Evolutionary conservation across 176 grass and related monocot species (phyloP), one percentile per base, ranked within the genome.

Genomic region (Urochloa ruziziensis): DNA sequence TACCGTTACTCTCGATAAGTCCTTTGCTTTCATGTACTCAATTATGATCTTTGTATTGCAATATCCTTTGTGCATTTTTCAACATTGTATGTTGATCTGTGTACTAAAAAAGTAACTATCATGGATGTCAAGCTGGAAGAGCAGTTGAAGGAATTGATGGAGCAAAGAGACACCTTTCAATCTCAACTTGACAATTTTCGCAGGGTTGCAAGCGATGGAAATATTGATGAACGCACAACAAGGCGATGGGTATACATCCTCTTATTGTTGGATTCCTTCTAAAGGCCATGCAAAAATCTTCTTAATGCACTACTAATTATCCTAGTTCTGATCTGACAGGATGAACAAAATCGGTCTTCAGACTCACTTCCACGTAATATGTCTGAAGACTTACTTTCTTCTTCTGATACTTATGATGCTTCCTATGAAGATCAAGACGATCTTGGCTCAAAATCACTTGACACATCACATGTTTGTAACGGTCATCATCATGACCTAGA

Each of bases 131-230:
- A 98, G 93, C 79, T 98, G 61, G 96, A 98, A 78, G 77, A 84
- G 34, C 93, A 98, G 48, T 58, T 98, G 67, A 94, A 80, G 73
- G 87, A 91, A 53, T 73, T 98, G 72, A 92, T 91, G 89, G 82
- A 86, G 67, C 82, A 95, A 72, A 93, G 82, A 70, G 89, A 95
- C 53, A 90, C 76, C 5, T 91, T 89, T 67, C 96, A 98, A 54
- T 93, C 89, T 78, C 82, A 94, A 40, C 91, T 98, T 59, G 89
- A 92, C 14, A 93, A 89, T 77, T 83, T 94, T 57, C 95, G 88
- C 25, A 83, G 43, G 58, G 82, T 75, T 83, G 77, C 90, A 10
- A 88, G 59, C 33, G 92, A 94, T 23, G 90, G 83, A 10, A 77
- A 74, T 39, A 71, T 84, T 10, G 43, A 80, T 40, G 43, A 81